Base-by-base conservation (phyloP, 2,329 filamentous ascomycete species). In the Talaromyces piceae region DNA sequence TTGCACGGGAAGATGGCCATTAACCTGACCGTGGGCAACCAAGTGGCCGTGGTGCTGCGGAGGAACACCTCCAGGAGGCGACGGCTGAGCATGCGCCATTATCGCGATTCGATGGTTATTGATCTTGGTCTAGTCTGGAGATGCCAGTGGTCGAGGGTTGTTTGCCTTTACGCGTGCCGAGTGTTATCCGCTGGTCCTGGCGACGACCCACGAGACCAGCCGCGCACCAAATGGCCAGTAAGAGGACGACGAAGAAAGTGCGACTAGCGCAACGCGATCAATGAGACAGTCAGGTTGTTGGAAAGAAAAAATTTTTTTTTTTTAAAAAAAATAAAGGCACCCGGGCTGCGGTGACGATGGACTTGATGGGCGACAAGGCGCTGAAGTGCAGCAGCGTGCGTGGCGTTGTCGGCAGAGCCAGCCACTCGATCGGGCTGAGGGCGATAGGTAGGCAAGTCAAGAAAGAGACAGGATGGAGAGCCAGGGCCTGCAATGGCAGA, bases 81-180 rank as follows among this genome's bases (percentile, higher is more conserved):
- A 91, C 39, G 85, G 84, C 65, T 91, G 88, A 62, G 88, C 86
- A 69, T 88, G 86, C 61, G 84, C 83, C 84, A 88, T 88, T 57
- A 56, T 70, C 25, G 39, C 22, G 39, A 8, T 9, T 26, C 41
- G 22, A 30, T 37, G 45, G 31, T 44, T 28, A n/a, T 41, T 39
- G 26, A 28, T 39, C 5, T 22, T 44, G 46, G n/a, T n/a, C n/a
- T n/a, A n/a, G n/a, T n/a, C n/a, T n/a, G 26, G 41, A 30, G 9
- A 28, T 31, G 28, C 26, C 33, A 12, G 47, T 46, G 30, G 51
- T 37, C 49, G 41, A 41, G 12, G 23, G 45, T 30, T 16, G 39
- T 45, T 41, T 39, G n/a, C n/a, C n/a, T n/a, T n/a, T n/a, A n/a
- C n/a, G n/a, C 33, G 50, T 47, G 41, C 45, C 7, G 1, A 8